A percentile compares a stretch with the other conserved stretches of the same genome.
These are phyloP conservation scores for Blastobotrys ciferrii DNA, from an alignment of 1,139 yeast species.

Conservation along the genomic window DNA sequence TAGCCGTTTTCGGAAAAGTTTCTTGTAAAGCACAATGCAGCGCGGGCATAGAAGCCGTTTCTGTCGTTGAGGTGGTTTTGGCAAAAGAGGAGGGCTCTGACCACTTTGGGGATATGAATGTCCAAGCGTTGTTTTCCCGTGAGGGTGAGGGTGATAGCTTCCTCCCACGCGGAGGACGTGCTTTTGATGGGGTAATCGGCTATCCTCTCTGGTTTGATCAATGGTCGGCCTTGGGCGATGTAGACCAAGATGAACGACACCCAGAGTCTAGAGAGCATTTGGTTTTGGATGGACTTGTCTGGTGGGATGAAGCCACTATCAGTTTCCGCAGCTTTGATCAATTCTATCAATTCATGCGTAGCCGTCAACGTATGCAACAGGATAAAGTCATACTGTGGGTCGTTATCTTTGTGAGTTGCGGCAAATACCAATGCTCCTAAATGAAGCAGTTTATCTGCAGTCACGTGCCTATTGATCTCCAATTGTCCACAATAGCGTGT, in stretches of 20 bases:
- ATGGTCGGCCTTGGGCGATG: slow-evolving; percentile 28
- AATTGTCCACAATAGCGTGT: slow-evolving; percentile 23
- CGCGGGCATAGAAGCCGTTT: slow-evolving; percentile 26
- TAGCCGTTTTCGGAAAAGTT: slow-evolving; percentile 15
- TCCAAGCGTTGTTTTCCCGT: slow-evolving; percentile 22
- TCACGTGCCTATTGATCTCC: slow-evolving; percentile 19
- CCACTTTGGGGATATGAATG: slow-evolving; percentile 28
- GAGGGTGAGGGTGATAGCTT: slow-evolving; percentile 21
- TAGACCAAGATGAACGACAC: slow-evolving; percentile 23
- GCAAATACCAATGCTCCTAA: slow-evolving; percentile 26
- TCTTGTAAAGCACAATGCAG: slow-evolving; percentile 25
- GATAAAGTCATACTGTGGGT: slow-evolving; percentile 31
- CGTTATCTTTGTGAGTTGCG: slow-evolving; percentile 27
- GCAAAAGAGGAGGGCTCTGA: slow-evolving; percentile 28
- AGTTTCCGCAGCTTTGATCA: slow-evolving; percentile 20
- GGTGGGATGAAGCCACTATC: slow-evolving; percentile 16
- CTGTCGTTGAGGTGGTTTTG: slow-evolving; percentile 20
- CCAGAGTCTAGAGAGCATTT: slow-evolving; percentile 24
- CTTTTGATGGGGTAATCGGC: slow-evolving; percentile 9
- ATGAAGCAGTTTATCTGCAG: slow-evolving; percentile 23
- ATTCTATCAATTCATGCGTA: slow-evolving; percentile 32
- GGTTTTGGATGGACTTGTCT: not conserved
- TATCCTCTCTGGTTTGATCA: slow-evolving; percentile 22
- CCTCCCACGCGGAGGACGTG: slow-evolving; percentile 21
- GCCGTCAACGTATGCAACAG: slow-evolving; percentile 34